A percentile compares a stretch with the other conserved stretches of the same genome.
phyloP scores from a whole-genome alignment of 179 eudicot genomes.

The Sideroxylon spinosum region DNA sequence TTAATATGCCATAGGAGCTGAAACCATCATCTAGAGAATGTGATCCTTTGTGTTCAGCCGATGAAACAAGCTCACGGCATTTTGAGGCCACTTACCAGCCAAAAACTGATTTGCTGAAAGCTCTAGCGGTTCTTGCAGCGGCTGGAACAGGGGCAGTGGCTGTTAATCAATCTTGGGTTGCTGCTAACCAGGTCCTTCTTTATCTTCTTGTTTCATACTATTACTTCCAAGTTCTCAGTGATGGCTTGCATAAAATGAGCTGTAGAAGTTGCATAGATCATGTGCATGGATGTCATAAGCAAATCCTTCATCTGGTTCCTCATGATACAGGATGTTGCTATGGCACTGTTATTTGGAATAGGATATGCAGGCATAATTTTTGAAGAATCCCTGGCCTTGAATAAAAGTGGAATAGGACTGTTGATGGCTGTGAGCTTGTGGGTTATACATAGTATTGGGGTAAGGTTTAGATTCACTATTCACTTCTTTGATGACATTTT shows the following conservation, averaged over 20 bases:
- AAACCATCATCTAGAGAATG: slow-evolving; percentile 55
- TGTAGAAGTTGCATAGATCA: background rate
- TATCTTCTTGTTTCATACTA: slow-evolving; percentile 5
- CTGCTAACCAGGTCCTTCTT: slow-evolving; percentile 75
- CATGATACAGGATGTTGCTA: slow-evolving; percentile 73
- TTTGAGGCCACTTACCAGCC: slow-evolving; percentile 61
- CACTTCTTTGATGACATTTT: no score
- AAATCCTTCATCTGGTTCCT: slow-evolving; percentile 16
- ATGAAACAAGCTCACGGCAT: slow-evolving; percentile 66
- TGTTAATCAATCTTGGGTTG: slow-evolving; percentile 90
- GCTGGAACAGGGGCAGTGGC: slow-evolving; percentile 73
- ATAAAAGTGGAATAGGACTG: slow-evolving; percentile 95
- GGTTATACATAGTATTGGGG: slow-evolving; percentile 88
- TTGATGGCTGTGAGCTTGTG: slow-evolving; percentile 94
- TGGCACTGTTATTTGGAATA: slow-evolving; percentile 79
- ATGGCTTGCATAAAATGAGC: background rate
- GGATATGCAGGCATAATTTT: slow-evolving; percentile 92
- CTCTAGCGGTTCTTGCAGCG: slow-evolving; percentile 69
- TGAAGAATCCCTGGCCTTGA: slow-evolving; percentile 93
- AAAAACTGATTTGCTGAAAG: slow-evolving; percentile 82
- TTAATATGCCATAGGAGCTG: slow-evolving; percentile 39
- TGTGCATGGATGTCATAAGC: background rate
- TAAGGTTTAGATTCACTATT: slow-evolving; percentile 30
- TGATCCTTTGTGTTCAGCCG: slow-evolving; percentile 85
- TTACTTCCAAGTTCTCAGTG: background rate